Base-by-base conservation (phyloP, 495 filamentous ascomycete genomes). In the Neurospora sp. region DNA sequence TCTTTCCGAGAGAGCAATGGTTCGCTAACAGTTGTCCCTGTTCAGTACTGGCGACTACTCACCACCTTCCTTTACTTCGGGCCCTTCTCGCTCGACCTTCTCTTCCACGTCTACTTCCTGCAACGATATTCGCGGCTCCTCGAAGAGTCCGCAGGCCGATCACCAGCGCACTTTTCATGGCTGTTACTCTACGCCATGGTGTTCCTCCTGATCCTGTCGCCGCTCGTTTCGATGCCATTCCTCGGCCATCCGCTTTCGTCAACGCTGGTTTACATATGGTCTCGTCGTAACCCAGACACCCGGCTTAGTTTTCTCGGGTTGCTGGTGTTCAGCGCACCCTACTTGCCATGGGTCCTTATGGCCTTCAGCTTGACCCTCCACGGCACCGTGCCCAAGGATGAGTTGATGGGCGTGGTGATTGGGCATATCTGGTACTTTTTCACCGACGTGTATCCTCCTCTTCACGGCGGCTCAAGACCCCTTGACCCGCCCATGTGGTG, bases 341-440 rank as follows among this genome's bases (percentile, higher is more conserved):
- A 95, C 79, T 84, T 99, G 68, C 96, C 96, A 1, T 98, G 96
- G 96, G 96, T 99, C 8, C 82, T 99, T 78, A 94, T 99, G 88
- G 91, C 85, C 0, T 96, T 99, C 81, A 94, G 91, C 72, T 81
- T 98, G 69, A 83, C 96, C 16, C 83, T 98, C 76, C 94, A 98
- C 82, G 91, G 92, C 12, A 91, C 86, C 1, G 84, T 97, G 40
- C 96, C 96, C 14, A 97, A 96, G 86, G 96, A 99, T 81, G 96
- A 99, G 84, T 89, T 99, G 72, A 92, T 94, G 82, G 96, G 96
- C 8, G 91, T 97, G 18, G 87, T 94, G 8, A 93, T 98, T 69
- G 96, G 96, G 3, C 96, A 99, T 82, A 87, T 98, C 39, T 99
- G 94, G 92, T 99, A 98, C 80, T 99, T 97, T 84, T 98, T 98